Conservation (phyloP, 2,329 filamentous ascomycete species). For the Bipolaris cookei region DNA sequence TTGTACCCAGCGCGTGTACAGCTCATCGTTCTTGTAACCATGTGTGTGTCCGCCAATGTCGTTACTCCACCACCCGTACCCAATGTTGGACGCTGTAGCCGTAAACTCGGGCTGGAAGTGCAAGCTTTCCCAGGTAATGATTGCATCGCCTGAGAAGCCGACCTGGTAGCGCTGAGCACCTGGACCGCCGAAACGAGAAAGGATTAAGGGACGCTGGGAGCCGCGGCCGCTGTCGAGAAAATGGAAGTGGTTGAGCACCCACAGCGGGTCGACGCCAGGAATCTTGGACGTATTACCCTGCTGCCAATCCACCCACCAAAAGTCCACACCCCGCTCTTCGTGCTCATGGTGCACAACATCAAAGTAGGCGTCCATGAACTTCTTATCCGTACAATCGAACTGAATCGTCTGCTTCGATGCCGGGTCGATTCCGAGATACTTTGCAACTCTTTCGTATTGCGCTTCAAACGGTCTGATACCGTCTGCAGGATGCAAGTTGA, state of each 20-base stretch:
- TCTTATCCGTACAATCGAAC: conserved; percentile 62
- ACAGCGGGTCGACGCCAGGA: conserved; percentile 66
- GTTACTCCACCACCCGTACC: conserved; percentile 72
- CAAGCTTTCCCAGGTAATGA: conserved; percentile 66
- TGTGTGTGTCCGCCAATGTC: conserved; percentile 70
- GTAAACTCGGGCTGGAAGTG: conserved; percentile 72
- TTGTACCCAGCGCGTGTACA: conserved; percentile 67
- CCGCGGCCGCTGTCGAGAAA: conserved; percentile 61
- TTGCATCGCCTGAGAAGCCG: conserved; percentile 68
- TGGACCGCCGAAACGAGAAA: conserved; percentile 67
- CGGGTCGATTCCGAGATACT: conserved; percentile 60
- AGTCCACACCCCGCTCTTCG: conserved; percentile 64
- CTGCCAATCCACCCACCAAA: conserved; percentile 75
- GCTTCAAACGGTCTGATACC: conserved; percentile 65
- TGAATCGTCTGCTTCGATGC: conserved; percentile 57
- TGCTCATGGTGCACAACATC: conserved; percentile 62
- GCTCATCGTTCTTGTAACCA: conserved; percentile 64
- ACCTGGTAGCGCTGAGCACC: conserved; percentile 69
- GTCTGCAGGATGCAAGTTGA: conserved; percentile 69
- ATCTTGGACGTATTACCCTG: conserved; percentile 64
- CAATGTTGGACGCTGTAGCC: conserved; percentile 69
- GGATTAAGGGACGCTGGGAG: conserved; percentile 58
- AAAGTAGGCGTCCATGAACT: conserved; percentile 65
- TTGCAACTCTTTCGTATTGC: conserved; percentile 62
- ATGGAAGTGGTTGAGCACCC: conserved; percentile 70